phyloP scores from a whole-genome alignment of 257 asterid genomes.

The Solanum arcanum region DNA sequence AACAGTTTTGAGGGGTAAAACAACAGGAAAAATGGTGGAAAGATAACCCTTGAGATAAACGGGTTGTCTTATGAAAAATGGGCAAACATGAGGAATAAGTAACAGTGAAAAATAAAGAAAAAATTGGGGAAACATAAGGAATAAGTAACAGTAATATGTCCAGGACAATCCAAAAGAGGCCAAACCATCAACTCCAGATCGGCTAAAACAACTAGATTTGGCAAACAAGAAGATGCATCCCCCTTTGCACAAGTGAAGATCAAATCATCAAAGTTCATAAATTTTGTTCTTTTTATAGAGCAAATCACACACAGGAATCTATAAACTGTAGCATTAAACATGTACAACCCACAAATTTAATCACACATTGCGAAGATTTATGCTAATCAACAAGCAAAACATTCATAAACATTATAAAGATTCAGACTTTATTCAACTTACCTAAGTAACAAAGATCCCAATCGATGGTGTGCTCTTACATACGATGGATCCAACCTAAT shows the following conservation, averaged over 20 bases:
- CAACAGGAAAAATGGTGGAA: background rate
- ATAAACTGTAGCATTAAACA: background rate
- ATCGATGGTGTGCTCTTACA: slow-evolving; percentile 74
- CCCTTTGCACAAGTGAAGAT: slow-evolving; percentile 4
- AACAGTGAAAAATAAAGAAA: background rate
- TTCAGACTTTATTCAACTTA: slow-evolving; percentile 24
- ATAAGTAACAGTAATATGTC: slow-evolving; percentile 11
- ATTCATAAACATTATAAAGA: slow-evolving; percentile 7
- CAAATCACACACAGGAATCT: background rate
- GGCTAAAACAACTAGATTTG: slow-evolving; percentile 12
- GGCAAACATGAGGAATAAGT: slow-evolving; percentile 7
- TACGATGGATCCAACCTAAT: slow-evolving; percentile 80
- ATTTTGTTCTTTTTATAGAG: background rate
- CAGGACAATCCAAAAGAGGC: slow-evolving; percentile 19
- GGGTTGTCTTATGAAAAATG: background rate
- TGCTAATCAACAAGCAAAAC: background rate
- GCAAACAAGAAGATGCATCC: background rate
- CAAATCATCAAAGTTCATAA: background rate
- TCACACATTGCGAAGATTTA: background rate
- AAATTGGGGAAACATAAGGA: slow-evolving; percentile 8
- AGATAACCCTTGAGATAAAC: background rate
- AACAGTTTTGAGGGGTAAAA: background rate
- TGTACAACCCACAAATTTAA: background rate
- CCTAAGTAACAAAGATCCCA: slow-evolving; percentile 80
- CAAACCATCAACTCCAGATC: slow-evolving; percentile 5